Evolutionary conservation across 2,329 filamentous ascomycete species (phyloP), one percentile per base, ranked within the genome.

Genomic region (Amauroascus niger): DNA sequence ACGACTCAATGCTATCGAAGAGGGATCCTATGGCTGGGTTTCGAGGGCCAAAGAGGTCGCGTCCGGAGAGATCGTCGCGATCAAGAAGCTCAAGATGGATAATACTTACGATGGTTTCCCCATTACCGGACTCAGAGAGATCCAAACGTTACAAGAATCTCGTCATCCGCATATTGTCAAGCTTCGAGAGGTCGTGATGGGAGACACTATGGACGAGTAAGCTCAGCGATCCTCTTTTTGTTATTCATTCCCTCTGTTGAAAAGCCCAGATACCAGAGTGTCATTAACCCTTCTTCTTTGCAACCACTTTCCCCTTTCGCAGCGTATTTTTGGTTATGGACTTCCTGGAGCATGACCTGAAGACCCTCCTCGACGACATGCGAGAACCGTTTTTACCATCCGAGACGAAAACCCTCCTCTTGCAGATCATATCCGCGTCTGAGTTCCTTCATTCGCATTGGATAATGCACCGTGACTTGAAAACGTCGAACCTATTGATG

Each of bases 261-360:
- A 68, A 69, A 68, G 62, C 64, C 61, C 59, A 62, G 67, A 63
- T 67, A 58, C 60, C 54, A 60, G 55, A 64, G 56, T 48, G 58
- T 63, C 59, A 61, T 69, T 70, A 69, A 69, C 68, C 55, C 58
- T 59, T 56, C n/a, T 57, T 16, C 56, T 52, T 54, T 51, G 43
- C 40, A 45, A 53, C 43, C 48, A 49, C 50, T 60, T 59, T 56
- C 61, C 53, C 60, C 54, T 58, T 62, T 63, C 58, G 69, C 68
- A 88, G 84, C 72, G 85, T 96, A 60, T 94, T 88, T 69, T 81
- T 98, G 54, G 93, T 97, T 58, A 91, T 98, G 78, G 90, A 96
- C 66, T 98, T 97, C 70, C 77, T 96, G 63, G 91, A 97, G 74
- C 93, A 98, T 76, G 93, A 98, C 66, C 82, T 98, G 54, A 95